Evolutionary conservation across 192 early-diverging fungal genomes (phyloP), one percentile per base, ranked within the genome.

Genomic region (Coemansia sp.): DNA sequence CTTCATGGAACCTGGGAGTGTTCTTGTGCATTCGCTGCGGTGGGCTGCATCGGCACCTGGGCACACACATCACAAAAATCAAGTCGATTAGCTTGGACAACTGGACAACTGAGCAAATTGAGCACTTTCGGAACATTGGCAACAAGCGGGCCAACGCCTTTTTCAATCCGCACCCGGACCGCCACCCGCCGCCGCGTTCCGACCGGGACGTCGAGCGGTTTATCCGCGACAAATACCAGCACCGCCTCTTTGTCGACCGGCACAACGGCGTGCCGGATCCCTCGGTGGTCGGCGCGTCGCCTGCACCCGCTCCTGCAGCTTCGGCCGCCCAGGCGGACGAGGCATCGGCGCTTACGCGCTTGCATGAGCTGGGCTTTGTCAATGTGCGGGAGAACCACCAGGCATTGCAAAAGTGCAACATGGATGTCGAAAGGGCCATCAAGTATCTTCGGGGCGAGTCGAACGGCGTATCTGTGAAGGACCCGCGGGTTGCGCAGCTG

Each of bases 21-120:
- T 96, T 98, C 60, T 64, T 98, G 34, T 98, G 96, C 78, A 96
- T 97, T 23, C 82, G 93, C 5, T 98, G 96, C 72, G 87, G 80
- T 42, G 83, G 89, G 32, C 63, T 90, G 31, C 90, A 92, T 53
- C 71, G 90, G 30, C 88, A 85, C 60, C 79, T 95, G 60, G 92
- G 93, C 34, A 94, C 92, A 0, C 91, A 93, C 44, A 90, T 98
- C 28, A 87, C 90, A 26, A 90, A 88, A 62, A 91, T 98, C 48
- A 96, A 94, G 72, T 93, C 90, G 6, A 82, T 92, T 30, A 85
- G 81, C 18, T 76, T 96, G 63, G 96, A 98, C 71, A 81, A 82
- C 23, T 98, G 96, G 96, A 88, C 89, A 9, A 69, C 83, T 3
- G 87, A 90, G 23, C 86, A 92, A 63, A 84, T 98, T 42, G 88